Conservation (phyloP, 495 filamentous ascomycete genomes). For the Daldinia bambusicola region DNA sequence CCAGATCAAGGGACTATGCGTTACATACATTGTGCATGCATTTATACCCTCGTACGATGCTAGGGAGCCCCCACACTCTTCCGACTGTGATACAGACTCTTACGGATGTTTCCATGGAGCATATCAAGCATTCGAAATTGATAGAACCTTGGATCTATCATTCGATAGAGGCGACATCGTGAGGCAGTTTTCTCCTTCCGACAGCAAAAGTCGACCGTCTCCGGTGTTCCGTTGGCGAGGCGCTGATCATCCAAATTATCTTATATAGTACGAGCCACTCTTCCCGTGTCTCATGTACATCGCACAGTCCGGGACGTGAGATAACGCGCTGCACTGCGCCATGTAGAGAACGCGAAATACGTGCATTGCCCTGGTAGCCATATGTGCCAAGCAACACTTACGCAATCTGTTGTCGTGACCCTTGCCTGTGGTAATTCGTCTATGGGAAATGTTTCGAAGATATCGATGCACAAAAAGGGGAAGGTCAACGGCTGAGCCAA, state of each 20-base stretch:
- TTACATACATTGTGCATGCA: constrained; percentile 38
- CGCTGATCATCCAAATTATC: constrained; percentile 20
- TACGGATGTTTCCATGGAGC: not conserved
- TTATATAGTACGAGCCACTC: constrained; percentile 18
- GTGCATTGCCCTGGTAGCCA: not conserved
- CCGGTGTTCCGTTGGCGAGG: not conserved
- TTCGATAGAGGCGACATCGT: not conserved
- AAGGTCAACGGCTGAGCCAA: constrained; percentile 24
- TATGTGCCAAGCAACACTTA: constrained; percentile 23
- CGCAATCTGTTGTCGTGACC: constrained; percentile 29
- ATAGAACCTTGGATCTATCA: constrained; percentile 2
- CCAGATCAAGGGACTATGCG: constrained; percentile 29
- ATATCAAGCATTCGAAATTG: constrained; percentile 3
- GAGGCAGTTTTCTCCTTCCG: not conserved
- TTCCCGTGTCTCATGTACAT: not conserved
- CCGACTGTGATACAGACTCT: not conserved
- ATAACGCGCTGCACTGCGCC: constrained; percentile 5
- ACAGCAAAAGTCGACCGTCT: not conserved
- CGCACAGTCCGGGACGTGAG: constrained; percentile 7
- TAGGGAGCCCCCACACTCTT: constrained; percentile 17
- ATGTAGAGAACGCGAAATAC: not conserved
- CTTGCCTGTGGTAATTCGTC: constrained; percentile 21
- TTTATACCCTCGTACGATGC: constrained; percentile 33
- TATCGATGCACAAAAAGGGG: constrained; percentile 38
- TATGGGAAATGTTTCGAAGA: constrained; percentile 25